These are phyloP conservation scores for Candida silvatica DNA, from an alignment of 805 yeast genomes.

Conservation along the genomic window DNA sequence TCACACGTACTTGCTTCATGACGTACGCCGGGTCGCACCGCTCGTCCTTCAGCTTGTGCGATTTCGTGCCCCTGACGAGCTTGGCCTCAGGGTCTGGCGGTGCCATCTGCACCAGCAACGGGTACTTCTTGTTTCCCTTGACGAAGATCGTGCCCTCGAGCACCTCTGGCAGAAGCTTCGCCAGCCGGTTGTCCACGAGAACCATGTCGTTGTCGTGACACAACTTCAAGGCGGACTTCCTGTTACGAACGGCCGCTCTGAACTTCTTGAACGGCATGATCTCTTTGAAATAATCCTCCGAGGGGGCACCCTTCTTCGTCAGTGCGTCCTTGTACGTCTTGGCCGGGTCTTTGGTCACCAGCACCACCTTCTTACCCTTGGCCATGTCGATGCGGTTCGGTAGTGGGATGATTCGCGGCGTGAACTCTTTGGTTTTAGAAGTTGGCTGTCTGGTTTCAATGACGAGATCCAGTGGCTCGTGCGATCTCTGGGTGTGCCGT, in stretches of 20 bases:
- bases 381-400: constrained; percentile 41
- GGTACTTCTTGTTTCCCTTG: constrained; percentile 55
- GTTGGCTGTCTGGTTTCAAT: constrained; percentile 41
- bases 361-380: constrained; percentile 41
- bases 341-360: constrained; percentile 67
- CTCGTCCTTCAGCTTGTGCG: constrained; percentile 42
- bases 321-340: constrained; percentile 40
- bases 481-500: no score
- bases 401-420: constrained; percentile 54
- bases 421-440: constrained; percentile 36
- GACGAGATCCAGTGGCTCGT: no score
- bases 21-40: constrained; percentile 61
- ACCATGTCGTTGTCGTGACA: constrained; percentile 59
- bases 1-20: constrained; percentile 53
- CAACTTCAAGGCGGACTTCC: constrained; percentile 36
- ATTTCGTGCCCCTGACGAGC: constrained; percentile 22
- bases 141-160: constrained; percentile 52
- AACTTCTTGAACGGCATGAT: constrained; percentile 53
- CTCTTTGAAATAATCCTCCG: constrained; percentile 54
- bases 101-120: constrained; percentile 60
- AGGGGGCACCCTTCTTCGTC: constrained; percentile 38
- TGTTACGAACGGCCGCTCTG: constrained; percentile 34
- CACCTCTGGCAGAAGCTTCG: constrained; percentile 47
- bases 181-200: constrained; percentile 62
- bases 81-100: constrained; percentile 26